Conservation (phyloP, 352 stramenopile genomes). For the Phytophthora tubulina region DNA sequence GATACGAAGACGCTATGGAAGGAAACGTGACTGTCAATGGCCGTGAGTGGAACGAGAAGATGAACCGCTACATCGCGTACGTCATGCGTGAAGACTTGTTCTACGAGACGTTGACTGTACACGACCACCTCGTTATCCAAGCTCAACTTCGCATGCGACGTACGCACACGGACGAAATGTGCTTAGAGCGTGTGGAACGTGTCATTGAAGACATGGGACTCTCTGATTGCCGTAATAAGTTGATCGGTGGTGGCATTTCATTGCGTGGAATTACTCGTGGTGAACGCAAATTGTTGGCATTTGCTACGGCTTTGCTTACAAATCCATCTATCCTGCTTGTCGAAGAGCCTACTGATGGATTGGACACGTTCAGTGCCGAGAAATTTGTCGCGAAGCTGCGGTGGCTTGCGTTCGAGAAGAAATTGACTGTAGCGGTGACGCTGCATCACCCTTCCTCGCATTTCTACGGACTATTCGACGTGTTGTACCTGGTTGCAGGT, state of each 20-base stretch:
- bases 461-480: slow-evolving; percentile 66
- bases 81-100: slow-evolving; percentile 92
- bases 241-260: slow-evolving; percentile 65
- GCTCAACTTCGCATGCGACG: slow-evolving; percentile 81
- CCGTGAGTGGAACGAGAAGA: slow-evolving; percentile 46
- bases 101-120: slow-evolving; percentile 86
- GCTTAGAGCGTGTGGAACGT: slow-evolving; percentile 57
- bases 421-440: slow-evolving; percentile 89
- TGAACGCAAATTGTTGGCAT: slow-evolving; percentile 84
- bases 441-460: slow-evolving; percentile 91
- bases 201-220: slow-evolving; percentile 75
- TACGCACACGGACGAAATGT: slow-evolving; percentile 40
- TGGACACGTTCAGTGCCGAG: slow-evolving; percentile 76
- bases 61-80: slow-evolving; percentile 58
- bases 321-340: slow-evolving; percentile 88
- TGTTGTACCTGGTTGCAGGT: slow-evolving; percentile 64
- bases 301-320: slow-evolving; percentile 85
- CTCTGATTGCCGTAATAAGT: slow-evolving; percentile 46
- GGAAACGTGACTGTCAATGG: slow-evolving; percentile 78
- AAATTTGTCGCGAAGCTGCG: slow-evolving; percentile 62
- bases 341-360: slow-evolving; percentile 83
- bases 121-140: slow-evolving; percentile 91
- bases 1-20: slow-evolving; percentile 86
- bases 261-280: slow-evolving; percentile 74
- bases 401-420: slow-evolving; percentile 74